Conservation (phyloP, 257 asterid species). For the Ocimum tenuiflorum region DNA sequence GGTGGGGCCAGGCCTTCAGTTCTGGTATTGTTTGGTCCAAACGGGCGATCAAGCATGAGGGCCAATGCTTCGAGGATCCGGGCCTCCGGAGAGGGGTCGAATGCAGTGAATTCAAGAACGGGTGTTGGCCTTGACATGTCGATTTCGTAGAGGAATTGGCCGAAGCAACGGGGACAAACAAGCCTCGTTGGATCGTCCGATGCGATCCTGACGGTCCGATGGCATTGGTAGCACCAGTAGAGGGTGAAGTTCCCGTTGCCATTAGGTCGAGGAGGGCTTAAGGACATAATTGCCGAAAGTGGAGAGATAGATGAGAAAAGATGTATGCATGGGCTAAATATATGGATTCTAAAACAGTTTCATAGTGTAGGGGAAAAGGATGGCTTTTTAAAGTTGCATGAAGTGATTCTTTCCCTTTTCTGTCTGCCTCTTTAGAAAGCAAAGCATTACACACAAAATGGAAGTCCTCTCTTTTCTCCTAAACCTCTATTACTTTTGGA, state of each 20-base stretch:
- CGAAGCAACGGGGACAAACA: conserved; percentile 61
- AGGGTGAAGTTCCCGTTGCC: conserved; percentile 34
- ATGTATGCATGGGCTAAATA: conserved; percentile 1
- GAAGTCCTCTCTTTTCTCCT: not conserved
- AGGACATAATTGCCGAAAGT: conserved; percentile 25
- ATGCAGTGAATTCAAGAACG: conserved; percentile 45
- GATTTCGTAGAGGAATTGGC: conserved; percentile 52
- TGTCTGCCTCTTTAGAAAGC: conserved; percentile 28
- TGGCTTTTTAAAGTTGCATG: conserved; percentile 32
- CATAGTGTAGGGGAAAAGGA: conserved; percentile 29
- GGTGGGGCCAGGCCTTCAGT: no score
- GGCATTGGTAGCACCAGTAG: conserved; percentile 90
- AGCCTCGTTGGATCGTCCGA: conserved; percentile 30
- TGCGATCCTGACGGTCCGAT: conserved; percentile 45
- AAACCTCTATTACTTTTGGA: not conserved
- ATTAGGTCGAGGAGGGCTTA: conserved; percentile 28
- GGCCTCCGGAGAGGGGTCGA: conserved; percentile 72
- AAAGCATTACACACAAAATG: conserved; percentile 24
- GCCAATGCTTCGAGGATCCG: conserved; percentile 62
- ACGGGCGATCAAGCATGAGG: conserved; percentile 44
- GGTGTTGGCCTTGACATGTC: conserved; percentile 39
- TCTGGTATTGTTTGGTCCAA: conserved; percentile 9
- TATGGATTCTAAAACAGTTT: conserved; percentile 3
- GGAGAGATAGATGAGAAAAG: not conserved
- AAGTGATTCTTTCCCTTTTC: conserved; percentile 34